phyloP scores from a whole-genome alignment of 345 rosid species.

The Cardamine occulta region DNA sequence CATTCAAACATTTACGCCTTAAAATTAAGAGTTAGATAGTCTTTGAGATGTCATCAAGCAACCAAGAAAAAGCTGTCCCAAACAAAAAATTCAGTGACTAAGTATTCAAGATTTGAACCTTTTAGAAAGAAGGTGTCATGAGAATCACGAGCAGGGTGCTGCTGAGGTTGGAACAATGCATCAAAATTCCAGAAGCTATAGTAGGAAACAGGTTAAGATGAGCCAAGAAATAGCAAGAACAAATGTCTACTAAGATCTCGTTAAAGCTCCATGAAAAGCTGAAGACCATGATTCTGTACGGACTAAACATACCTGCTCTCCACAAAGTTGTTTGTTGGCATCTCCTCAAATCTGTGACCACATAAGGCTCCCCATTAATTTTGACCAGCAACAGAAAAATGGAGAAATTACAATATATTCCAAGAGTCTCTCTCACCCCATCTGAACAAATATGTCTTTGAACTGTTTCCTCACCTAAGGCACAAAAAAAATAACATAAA shows the following conservation, averaged over 20 bases:
- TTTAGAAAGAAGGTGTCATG: constrained; percentile 91
- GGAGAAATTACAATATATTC: not conserved
- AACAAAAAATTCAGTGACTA: not conserved
- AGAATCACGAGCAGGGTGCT: constrained; percentile 99
- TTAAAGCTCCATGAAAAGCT: not conserved
- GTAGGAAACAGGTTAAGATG: constrained; percentile 10
- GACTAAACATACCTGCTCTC: constrained; percentile 75
- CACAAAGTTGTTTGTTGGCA: constrained; percentile 91
- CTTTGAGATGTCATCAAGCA: not conserved
- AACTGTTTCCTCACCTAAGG: constrained; percentile 72
- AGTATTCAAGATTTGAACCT: constrained; percentile 50
- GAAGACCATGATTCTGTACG: constrained; percentile 1
- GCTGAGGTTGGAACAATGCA: constrained; percentile 95
- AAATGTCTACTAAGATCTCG: not conserved
- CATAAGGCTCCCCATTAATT: constrained; percentile 9
- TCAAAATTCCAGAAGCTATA: constrained; percentile 98
- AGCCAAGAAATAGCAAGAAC: not conserved
- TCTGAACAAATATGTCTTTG: constrained; percentile 72
- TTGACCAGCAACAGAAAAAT: constrained; percentile 1
- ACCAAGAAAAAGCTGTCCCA: not conserved
- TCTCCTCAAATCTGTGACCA: constrained; percentile 87
- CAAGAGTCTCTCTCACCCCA: constrained; percentile 58
- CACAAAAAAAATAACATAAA: not conserved
- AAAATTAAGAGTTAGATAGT: not conserved
- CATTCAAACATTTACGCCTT: constrained; percentile 13